Conservation (phyloP, 192 early-diverging fungal species). For the Linnemannia hyalina region DNA sequence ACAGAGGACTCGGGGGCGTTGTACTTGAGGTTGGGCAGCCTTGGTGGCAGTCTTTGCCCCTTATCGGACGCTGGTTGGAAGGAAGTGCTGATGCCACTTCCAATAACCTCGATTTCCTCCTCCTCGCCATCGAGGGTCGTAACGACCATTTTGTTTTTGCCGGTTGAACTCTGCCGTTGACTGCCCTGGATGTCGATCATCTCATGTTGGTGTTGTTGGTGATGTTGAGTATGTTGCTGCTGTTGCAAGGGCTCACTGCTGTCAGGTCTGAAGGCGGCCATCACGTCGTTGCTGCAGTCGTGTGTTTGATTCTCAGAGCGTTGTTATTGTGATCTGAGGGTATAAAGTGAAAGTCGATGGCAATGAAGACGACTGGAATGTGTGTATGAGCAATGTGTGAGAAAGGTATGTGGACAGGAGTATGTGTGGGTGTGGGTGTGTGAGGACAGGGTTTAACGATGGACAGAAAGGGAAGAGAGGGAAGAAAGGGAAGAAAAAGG, state of each 20-base stretch:
- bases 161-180: not conserved
- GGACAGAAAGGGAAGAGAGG: not conserved
- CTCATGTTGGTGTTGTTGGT: constrained; percentile 12
- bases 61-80: not conserved
- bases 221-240: not conserved
- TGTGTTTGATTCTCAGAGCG: too few species aligned
- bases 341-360: not conserved
- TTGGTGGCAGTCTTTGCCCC: constrained; percentile 7
- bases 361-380: not conserved
- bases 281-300: not conserved
- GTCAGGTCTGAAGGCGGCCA: constrained; percentile 21
- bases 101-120: constrained; percentile 43
- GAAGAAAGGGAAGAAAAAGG: not conserved
- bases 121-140: constrained; percentile 33
- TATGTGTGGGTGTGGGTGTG: not conserved
- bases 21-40: constrained; percentile 41
- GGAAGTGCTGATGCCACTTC: constrained; percentile 19
- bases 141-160: constrained; percentile 2
- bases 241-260: not conserved
- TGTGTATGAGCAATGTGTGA: not conserved
- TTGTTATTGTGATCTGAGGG: not conserved
- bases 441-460: not conserved
- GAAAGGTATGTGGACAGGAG: not conserved
- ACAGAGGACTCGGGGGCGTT: constrained; percentile 23
- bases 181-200: constrained; percentile 8